Percentiles rank a stretch among this genome's conserved stretches.
phyloP scores from a whole-genome alignment of 106 monocot species.

The Allium cepa region DNA sequence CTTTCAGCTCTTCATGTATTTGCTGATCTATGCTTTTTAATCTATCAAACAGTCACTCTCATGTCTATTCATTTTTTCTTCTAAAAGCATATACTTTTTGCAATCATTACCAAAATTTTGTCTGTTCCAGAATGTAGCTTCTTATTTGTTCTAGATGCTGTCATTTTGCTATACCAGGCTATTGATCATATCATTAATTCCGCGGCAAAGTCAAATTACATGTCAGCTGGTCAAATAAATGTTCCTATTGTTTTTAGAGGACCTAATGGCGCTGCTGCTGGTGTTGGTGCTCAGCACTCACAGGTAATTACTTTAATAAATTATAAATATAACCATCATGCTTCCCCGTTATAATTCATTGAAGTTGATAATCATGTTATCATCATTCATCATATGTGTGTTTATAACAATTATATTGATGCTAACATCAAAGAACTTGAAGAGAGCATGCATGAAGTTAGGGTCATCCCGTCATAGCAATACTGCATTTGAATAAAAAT shows the following conservation, averaged over 20 bases:
- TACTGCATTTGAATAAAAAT: no score
- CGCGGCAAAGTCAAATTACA: slow-evolving; percentile 98
- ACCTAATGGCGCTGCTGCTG: slow-evolving; percentile 97
- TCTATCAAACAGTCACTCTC: no score
- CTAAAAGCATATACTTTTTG: no score
- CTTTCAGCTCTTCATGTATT: no score
- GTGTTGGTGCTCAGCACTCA: slow-evolving; percentile 97
- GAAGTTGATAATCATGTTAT: background rate
- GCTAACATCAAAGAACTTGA: no score
- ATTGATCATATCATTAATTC: slow-evolving; percentile 98
- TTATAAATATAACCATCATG: background rate
- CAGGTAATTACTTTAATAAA: slow-evolving; percentile 36
- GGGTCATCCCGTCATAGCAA: no score
- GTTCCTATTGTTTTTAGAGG: slow-evolving; percentile 98
- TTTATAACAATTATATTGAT: no score
- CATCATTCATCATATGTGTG: no score
- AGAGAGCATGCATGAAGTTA: no score
- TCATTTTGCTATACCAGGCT: slow-evolving; percentile 39
- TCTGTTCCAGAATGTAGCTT: background rate
- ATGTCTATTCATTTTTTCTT: no score
- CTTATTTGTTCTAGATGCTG: background rate
- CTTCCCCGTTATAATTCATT: background rate
- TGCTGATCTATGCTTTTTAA: no score
- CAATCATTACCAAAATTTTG: no score
- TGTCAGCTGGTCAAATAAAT: slow-evolving; percentile 84